Evolutionary conservation across 371 early-diverging fungal genomes (phyloP), one percentile per base, ranked within the genome.

Genomic region (Mortierella sp.): DNA sequence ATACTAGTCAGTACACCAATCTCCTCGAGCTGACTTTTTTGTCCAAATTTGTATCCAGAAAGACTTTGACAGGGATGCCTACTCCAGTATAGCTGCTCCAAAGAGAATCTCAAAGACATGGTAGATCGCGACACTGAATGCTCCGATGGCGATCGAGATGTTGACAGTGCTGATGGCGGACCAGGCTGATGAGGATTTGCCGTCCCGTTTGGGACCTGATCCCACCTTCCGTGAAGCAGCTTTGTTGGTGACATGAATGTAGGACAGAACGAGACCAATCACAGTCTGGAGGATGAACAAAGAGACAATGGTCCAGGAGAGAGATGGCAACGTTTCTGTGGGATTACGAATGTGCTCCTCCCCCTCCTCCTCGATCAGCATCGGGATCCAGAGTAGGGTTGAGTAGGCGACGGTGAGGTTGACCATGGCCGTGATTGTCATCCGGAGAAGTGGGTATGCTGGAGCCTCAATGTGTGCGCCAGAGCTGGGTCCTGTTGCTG

Each of bases 51-150:
- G n/a, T n/a, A n/a, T n/a, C 50, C 16, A 50, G 50, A 6, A 2
- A 21, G 21, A 50, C 25, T 26, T 9, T 37, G 4, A 19, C 30
- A 26, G n/a, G 25, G 28, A 19, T 14, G 53, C 72, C 11, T 68
- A 76, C 71, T 70, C 45, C 18, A 70, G 5, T 18, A 70, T 29
- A 37, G 71, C 76, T 56, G 76, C 71, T 0, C 76, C 76, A 64
- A 76, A 76, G 25, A 76, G 76, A 7, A 76, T 61, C 4, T 67
- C 71, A 57, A 76, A 76, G 14, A 66, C 6, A 30, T 76, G 76
- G 55, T 68, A 76, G 25, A 76, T 60, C 58, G 62, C 11, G 15
- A 64, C 48, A 19, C 76, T 71, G 30, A 65, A 59, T 45, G 70
- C 66, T 18, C 75, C 75, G 37, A 70, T 66, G n/a, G 59, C 23